A percentile compares a stretch with the other conserved stretches of the same genome.
Evolutionary conservation across 164 flowering plant species (phyloP).

Genomic region (Echeveria elegans): DNA sequence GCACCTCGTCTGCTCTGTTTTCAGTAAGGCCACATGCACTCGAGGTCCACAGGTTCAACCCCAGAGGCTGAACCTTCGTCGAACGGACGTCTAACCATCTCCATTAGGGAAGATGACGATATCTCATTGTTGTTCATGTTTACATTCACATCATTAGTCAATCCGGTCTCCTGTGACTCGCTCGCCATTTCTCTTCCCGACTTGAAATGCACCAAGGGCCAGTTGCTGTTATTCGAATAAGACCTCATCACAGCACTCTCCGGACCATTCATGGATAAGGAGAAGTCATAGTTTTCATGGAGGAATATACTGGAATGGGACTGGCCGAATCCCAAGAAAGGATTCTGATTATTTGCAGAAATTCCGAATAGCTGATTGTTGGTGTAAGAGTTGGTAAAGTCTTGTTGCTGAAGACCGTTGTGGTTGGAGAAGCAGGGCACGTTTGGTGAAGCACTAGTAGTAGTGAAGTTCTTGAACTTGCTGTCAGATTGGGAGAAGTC

Average conservation of each 20-base stretch:
- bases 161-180: neutral
- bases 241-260: neutral
- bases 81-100: neutral
- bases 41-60: neutral
- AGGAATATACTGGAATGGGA: neutral
- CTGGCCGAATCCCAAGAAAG: neutral
- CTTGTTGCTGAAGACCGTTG: neutral
- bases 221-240: neutral
- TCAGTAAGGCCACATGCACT: neutral
- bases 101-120: no score
- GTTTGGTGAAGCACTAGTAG: conserved; percentile 16
- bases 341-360: neutral
- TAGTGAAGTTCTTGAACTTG: neutral
- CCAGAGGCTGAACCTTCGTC: conserved; percentile 3
- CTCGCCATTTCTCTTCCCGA: neutral
- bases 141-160: neutral
- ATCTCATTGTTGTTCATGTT: neutral
- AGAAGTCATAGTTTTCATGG: neutral
- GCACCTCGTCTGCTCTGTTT: neutral
- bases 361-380: neutral
- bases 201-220: neutral
- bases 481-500: conserved; percentile 20
- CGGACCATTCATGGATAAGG: neutral
- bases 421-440: conserved; percentile 32
- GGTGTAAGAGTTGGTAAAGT: neutral